Evolutionary conservation across 495 filamentous ascomycete species (phyloP), one percentile per base, ranked within the genome.

Genomic region (Penicillium bialowiezense): DNA sequence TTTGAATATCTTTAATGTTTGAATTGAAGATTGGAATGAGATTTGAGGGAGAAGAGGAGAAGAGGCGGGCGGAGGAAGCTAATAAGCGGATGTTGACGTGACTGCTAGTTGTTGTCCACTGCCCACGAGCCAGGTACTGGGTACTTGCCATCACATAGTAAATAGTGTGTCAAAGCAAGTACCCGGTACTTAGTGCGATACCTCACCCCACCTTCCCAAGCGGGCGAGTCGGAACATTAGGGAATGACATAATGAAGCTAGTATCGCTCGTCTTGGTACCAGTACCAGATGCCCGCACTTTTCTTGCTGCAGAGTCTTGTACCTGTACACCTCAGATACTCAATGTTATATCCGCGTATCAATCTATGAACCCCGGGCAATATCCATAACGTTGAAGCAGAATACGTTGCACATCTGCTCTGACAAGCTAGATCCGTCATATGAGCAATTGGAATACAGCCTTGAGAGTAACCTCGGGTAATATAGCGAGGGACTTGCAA

Each of bases 1-100:
- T 81, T 79, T 92, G 84, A 78, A 66, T 66, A 69, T 67, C 64
- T 51, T 67, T 19, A 48, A 13, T 51, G 41, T 54, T 52, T 44
- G 42, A 33, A 35, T 46, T 51, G 44, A 29, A 44, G 18, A 44
- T 39, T 32, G 34, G 34, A 46, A 26, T 29, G 41, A 38, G 39
- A 48, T 44, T 48, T 51, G 41, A 41, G 41, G 39, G 21, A 36
- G 39, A 41, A 41, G 33, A 36, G 28, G 37, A 52, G 58, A 35
- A 41, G 39, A 53, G 29, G 51, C 13, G 35, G 28, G 33, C 33
- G 45, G 45, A 59, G 40, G 54, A 54, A 61, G 43, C 33, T 59
- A 66, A 67, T 63, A 64, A 59, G 58, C 46, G 55, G 60, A 62
- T 62, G 61, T 62, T 59, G 58, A 62, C 58, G 61, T 64, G 61